Evolutionary conservation across 176 grass and related monocot species (phyloP), one percentile per base, ranked within the genome.

Genomic region (Aechmea fasciata): DNA sequence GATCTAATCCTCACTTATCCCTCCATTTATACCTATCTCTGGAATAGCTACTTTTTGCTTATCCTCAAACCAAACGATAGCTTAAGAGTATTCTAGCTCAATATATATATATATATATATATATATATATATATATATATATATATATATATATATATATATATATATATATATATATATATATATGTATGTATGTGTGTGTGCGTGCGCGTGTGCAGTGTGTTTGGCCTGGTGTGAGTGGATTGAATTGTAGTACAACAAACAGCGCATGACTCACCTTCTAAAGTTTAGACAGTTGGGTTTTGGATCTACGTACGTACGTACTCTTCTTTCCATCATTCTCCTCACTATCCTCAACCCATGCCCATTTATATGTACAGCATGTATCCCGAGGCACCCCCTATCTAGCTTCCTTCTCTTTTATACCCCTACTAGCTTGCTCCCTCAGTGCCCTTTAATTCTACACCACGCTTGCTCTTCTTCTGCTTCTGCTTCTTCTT

Each of bases 201-300:
- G 22, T 23, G 22, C 1, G 25, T 26, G 25, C 2, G 25, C 2
- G 25, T 26, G 25, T 26, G 25, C 2, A 2, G 33, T 6, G 33
- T 0, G 33, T 0, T 3, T 1, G 33, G 5, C n/a, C n/a, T n/a
- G n/a, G 33, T 41, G 6, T 41, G 33, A 7, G 33, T 41, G 33
- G 33, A 41, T 41, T 41, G 33, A 41, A 41, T n/a, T n/a, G 25
- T 41, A 77, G 74, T 72, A 67, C 74, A 78, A 68, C 66, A 66
- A 68, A 68, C 23, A 14, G 75, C 66, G 79, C 66, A 79, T 71
- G 79, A 72, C 33, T 70, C 49, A 79, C 70, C 66, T 77, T 63
- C 63, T 78, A 82, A 69, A 69, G 67, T 23, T 51, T 41, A 41
- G 33, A 8, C 33, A 52, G 67, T 10, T 69, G 48, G 48, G 48